phyloP scores from a whole-genome alignment of 176 grass and related monocot species.

The Aegilops speltoides region DNA sequence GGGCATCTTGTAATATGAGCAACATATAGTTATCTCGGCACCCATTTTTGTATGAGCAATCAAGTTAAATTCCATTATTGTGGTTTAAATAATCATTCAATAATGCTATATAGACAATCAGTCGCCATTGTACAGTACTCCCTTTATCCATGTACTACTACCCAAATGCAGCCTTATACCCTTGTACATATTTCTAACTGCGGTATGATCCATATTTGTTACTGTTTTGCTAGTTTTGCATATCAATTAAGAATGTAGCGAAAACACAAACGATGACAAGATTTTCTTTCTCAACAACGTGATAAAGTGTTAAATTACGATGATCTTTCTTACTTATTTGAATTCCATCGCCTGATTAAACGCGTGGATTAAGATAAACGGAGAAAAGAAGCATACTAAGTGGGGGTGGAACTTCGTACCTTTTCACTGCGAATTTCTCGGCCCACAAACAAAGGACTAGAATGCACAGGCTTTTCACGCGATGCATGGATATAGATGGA shows the following conservation, averaged over 20 bases:
- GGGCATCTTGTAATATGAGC: neutral
- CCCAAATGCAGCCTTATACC: neutral
- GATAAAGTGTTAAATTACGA: neutral
- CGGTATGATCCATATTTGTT: neutral
- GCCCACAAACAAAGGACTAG: conserved; percentile 78
- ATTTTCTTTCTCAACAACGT: conserved; percentile 18
- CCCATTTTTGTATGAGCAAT: neutral
- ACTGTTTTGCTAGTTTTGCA: neutral
- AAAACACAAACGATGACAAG: neutral
- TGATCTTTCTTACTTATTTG: neutral
- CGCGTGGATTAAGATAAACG: neutral
- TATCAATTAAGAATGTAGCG: neutral
- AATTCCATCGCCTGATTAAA: neutral
- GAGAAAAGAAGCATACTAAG: conserved; percentile 9
- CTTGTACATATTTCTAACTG: neutral
- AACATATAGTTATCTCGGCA: conserved; percentile 17
- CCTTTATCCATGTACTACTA: neutral
- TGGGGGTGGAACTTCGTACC: conserved; percentile 48
- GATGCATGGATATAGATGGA: conserved; percentile 95
- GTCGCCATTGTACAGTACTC: conserved; percentile 3
- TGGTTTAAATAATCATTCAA: neutral
- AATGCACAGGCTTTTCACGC: conserved; percentile 69
- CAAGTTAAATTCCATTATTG: neutral
- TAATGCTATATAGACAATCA: neutral
- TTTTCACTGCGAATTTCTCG: conserved; percentile 90